Conservation (phyloP, 176 grass and related monocot genomes). For the Eremochloa ophiuroides region DNA sequence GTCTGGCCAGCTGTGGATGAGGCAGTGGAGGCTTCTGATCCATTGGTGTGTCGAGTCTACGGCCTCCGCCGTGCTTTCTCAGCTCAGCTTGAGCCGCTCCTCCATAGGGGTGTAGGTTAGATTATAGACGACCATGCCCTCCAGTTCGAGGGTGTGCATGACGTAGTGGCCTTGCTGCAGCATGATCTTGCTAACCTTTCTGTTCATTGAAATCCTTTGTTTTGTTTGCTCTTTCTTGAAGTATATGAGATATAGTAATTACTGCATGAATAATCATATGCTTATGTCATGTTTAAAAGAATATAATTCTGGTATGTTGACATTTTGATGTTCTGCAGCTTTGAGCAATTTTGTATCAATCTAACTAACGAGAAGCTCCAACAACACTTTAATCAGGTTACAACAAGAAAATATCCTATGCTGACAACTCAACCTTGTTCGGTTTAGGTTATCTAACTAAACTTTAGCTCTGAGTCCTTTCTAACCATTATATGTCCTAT, state of each 20-base stretch:
- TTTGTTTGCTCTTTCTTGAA: background rate
- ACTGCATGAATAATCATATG: slow-evolving; percentile 13
- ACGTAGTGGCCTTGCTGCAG: background rate
- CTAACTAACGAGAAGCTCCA: slow-evolving; percentile 98
- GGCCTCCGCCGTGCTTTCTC: background rate
- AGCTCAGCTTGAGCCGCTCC: background rate
- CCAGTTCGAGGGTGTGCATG: background rate
- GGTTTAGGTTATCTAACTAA: background rate
- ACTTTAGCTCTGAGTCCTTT: background rate
- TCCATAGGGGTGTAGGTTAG: background rate
- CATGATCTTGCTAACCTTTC: background rate
- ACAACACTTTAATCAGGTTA: slow-evolving; percentile 98
- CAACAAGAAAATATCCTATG: background rate
- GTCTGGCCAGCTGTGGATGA: background rate
- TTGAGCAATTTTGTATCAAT: slow-evolving; percentile 99
- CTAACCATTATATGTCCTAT: slow-evolving; percentile 28
- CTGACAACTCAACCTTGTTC: slow-evolving; percentile 2
- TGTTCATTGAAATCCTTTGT: background rate
- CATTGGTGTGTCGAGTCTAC: background rate
- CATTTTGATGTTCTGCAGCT: slow-evolving; percentile 56
- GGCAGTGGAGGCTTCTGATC: background rate
- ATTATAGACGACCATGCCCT: background rate
- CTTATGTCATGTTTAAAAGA: background rate
- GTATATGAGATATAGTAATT: background rate
- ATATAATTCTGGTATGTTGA: slow-evolving; percentile 20